Base-by-base conservation (phyloP, 2,329 filamentous ascomycete species). In the Fusarium stilboides region DNA sequence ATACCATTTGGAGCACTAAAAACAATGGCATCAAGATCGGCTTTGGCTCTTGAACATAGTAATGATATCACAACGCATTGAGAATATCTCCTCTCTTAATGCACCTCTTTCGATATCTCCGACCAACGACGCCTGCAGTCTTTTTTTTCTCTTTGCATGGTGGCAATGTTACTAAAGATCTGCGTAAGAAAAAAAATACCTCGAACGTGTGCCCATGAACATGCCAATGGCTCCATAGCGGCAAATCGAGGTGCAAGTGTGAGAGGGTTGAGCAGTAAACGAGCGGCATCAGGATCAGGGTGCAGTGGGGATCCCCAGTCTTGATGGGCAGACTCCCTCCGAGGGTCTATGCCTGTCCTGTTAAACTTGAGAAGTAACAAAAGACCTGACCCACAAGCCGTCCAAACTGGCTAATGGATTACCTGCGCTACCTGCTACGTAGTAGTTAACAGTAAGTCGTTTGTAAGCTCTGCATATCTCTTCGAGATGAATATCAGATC, bases 191-290 rank as follows among this genome's bases (percentile, higher is more conserved):
- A 53, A 54, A 68, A 68, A 70, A 52, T 46, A 70, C 54, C 58
- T 68, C 67, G 47, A 65, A 51, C 58, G 64, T 70, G 63, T 56
- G 67, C 54, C 62, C 63, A 55, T 68, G 52, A 51, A 64, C 31
- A 64, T 67, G 45, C 46, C 57, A 59, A 68, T 70, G 67, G 67
- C 50, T 68, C 67, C 67, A 70, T 70, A 65, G 68, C 68, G 68
- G 68, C 68, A 62, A 70, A 71, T 65, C 53, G 45, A 70, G 53
- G 54, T 70, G 57, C 57, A 49, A 70, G 52, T 53, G 45, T 57
- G 67, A 68, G 59, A 53, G 62, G 57, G 34, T 70, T 69, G 62
- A 69, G 58, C 36, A 57, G 52, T 60, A 70, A 70, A 68, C 57
- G 50, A 69, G 57, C 42, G 44, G 46, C 55, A 63, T 65, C 55